Conservation (phyloP, 768 basidiomycete genomes). For the Sarcomyxa edulis region DNA sequence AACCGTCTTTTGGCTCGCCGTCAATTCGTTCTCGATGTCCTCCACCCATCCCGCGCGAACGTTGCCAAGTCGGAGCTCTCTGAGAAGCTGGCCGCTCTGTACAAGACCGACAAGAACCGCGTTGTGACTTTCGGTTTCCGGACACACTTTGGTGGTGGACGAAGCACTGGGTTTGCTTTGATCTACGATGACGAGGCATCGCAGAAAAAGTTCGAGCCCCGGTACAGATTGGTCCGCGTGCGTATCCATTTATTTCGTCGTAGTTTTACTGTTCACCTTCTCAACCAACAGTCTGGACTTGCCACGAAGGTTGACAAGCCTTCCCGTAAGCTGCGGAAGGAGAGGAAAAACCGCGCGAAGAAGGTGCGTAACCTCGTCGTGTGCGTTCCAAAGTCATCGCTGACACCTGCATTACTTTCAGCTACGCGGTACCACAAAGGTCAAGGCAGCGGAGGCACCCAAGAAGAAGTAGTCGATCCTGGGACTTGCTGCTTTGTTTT, state of each 20-base stretch:
- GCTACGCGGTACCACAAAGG: constrained; percentile 94
- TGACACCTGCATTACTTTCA: constrained; percentile 22
- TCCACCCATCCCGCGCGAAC: constrained; percentile 94
- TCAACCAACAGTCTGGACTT: constrained; percentile 74
- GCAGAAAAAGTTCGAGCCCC: constrained; percentile 97
- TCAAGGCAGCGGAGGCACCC: constrained; percentile 85
- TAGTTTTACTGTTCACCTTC: too few species aligned
- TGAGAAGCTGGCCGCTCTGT: constrained; percentile 87
- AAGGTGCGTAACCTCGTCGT: constrained; percentile 56
- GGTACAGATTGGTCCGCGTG: constrained; percentile 90
- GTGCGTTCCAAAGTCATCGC: neutral
- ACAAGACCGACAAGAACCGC: constrained; percentile 89
- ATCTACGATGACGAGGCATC: constrained; percentile 95
- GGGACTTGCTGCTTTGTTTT: constrained; percentile 1
- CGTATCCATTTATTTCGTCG: constrained; percentile 26
- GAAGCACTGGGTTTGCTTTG: constrained; percentile 94
- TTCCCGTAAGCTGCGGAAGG: constrained; percentile 97
- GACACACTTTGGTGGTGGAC: constrained; percentile 97
- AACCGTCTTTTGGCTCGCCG: constrained; percentile 95
- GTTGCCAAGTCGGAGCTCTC: constrained; percentile 88
- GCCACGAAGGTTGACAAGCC: constrained; percentile 78
- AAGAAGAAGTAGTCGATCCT: constrained; percentile 80
- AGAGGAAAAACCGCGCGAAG: constrained; percentile 99
- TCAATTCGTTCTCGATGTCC: constrained; percentile 92
- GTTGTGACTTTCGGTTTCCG: constrained; percentile 93